Evolutionary conservation across 768 basidiomycete species (phyloP).

Genomic region (Ephemerocybe angulata): DNA sequence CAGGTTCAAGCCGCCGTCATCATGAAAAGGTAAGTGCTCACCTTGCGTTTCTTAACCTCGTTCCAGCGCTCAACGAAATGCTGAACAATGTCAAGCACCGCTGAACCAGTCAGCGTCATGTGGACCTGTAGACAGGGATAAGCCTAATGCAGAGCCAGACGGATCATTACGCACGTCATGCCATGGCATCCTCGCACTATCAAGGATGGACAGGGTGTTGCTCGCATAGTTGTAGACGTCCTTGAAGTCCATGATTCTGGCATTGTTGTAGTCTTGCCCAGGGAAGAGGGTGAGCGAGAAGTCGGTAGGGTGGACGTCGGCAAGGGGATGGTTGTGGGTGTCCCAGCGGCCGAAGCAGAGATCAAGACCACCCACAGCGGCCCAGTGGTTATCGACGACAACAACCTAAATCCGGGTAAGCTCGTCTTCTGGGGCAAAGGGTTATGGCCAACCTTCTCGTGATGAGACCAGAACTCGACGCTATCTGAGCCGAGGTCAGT

Average conservation of each 20-base stretch:
- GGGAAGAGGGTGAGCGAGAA: constrained; percentile 84
- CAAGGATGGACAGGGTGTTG: constrained; percentile 63
- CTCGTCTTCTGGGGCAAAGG: no score
- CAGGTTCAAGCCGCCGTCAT: neutral
- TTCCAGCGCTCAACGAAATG: constrained; percentile 95
- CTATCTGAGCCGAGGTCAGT: constrained; percentile 43
- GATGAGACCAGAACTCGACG: constrained; percentile 88
- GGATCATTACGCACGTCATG: constrained; percentile 68
- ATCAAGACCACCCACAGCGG: constrained; percentile 91
- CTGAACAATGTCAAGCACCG: constrained; percentile 87
- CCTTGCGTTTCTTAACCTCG: constrained; percentile 80
- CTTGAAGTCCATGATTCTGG: constrained; percentile 81
- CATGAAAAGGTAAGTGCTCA: constrained; percentile 23
- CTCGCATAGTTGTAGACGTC: constrained; percentile 74
- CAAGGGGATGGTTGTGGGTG: constrained; percentile 82
- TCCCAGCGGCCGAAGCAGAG: constrained; percentile 98
- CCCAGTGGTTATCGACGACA: constrained; percentile 81
- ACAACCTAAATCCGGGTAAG: no score
- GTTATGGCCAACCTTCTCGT: no score
- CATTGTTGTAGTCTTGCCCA: constrained; percentile 93
- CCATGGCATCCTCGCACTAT: constrained; percentile 87
- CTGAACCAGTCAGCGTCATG: constrained; percentile 77
- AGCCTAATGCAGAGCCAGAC: neutral
- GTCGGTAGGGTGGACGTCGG: constrained; percentile 89
- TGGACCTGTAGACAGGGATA: constrained; percentile 50